Base-by-base conservation (phyloP, 208 protist genomes). In the Wallacemonas sp. region DNA sequence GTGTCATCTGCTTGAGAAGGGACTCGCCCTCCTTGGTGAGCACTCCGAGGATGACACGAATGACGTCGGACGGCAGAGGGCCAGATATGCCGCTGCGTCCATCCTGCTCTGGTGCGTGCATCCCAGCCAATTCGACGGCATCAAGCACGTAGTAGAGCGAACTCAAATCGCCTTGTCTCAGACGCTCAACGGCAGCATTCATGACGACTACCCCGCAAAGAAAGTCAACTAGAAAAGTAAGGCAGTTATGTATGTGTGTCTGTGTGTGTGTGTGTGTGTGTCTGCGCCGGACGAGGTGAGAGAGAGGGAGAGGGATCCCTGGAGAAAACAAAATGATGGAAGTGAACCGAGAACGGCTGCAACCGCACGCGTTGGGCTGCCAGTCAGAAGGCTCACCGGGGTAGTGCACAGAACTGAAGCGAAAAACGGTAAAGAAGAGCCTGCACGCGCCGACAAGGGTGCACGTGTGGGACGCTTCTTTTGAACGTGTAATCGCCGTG, bases 121-220 rank as follows among this genome's bases (percentile, higher is more conserved):
- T 34, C 26, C 70, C 48, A 1, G 65, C 62, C 26, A 12, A 22
- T n/a, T 86, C 76, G 34, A 86, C 54, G 17, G 24, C 50, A 39
- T 76, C 63, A 8, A 83, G 22, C 3, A 87, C 79, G 36, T 79
- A 63, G 10, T 71, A 41, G 0, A 87, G 70, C 30, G 70, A 71
- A 17, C 55, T 68, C 5, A 58, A 39, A 39, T 87, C 81, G 0
- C 81, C 81, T 24, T 66, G 57, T 24, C 71, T 38, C 46, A 83
- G 29, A 4, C 63, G 70, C 19, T 72, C 33, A 24, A 69, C 67
- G 0, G 68, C 76, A 17, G 53, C 62, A 9, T 82, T 71, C 72
- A 86, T 85, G 34, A 26, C 19, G 15, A 15, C n/a, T 21, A 6
- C 17, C 22, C 17, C 13, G 2, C 32, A 58, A 58, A 67, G 29